Evolutionary conservation across 1,284 basidiomycete genomes (phyloP).

Genomic region (Chalciporus sp.): DNA sequence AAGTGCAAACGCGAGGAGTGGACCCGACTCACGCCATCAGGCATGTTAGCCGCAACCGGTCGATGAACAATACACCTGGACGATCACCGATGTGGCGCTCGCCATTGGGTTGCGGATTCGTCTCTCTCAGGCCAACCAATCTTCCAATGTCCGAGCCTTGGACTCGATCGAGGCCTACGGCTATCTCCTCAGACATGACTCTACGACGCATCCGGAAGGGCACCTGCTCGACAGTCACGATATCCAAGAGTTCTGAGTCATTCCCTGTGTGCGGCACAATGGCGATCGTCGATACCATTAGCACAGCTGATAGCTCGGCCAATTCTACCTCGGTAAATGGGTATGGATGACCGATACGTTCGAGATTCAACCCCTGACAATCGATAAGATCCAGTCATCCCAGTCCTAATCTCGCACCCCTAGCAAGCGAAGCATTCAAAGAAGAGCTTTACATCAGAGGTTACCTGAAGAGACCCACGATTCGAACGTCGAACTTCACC

Average conservation of each 20-base stretch:
- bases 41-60: not conserved
- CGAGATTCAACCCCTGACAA: constrained; percentile 3
- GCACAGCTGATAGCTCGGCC: not conserved
- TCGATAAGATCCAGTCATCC: constrained; percentile 7
- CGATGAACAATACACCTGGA: not conserved
- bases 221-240: not conserved
- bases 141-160: not conserved
- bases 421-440: constrained; percentile 38
- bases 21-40: not conserved
- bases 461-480: constrained; percentile 26
- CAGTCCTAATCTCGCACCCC: constrained; percentile 14
- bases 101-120: not conserved
- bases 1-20: not conserved
- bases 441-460: constrained; percentile 32
- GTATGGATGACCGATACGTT: constrained; percentile 11
- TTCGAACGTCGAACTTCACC: constrained; percentile 5
- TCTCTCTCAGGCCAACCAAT: not conserved
- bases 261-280: constrained; percentile 3
- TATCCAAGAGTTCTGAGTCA: constrained; percentile 4
- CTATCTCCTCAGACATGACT: not conserved
- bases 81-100: not conserved
- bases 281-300: constrained; percentile 1
- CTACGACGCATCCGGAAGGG: not conserved
- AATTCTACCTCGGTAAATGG: constrained; percentile 5
- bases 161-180: not conserved